Base-by-base conservation (phyloP, 306 rosid species). In the Sicyos edulis region DNA sequence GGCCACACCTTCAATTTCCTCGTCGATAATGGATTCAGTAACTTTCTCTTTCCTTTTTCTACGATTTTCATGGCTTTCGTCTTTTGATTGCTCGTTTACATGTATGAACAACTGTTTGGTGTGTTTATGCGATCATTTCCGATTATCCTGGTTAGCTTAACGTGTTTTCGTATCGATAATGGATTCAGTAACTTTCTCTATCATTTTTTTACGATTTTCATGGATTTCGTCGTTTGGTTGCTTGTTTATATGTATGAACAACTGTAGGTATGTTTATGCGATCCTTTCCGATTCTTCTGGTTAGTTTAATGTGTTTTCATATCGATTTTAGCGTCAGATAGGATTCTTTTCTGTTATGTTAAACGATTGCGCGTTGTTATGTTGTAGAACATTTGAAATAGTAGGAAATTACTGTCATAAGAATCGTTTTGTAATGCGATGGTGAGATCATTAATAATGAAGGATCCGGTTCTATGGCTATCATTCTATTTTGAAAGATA, bases 1-100 rank as follows among this genome's bases (percentile, higher is more conserved):
- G 96, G 89, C 12, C 96, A 92, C 81, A 92, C 97, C 82, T 92
- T 92, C 88, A 92, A 92, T 85, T 92, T 80, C 79, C 97, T 89
- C 75, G 91, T 89, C 73, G 95, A 92, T 69, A 82, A 84, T 57
- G 97, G 96, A 85, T 89, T 92, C 86, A 87, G 96, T 92, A 87
- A 80, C 50, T 70, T 69, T 58, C 57, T 76, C 32, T 24, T 21
- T 68, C 21, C 42, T 21, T 32, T 26, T 69, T 29, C 11, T 20
- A 19, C 14, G 72, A 19, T 45, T 21, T 67, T 21, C 71, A 3
- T 44, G 54, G 4, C 55, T 45, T 22, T 19, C 55, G n/a, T 67
- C 40, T 21, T 20, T 67, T 47, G 55, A 47, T 67, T 24, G 20
- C 9, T 50, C 22, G 9, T 69, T 61, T 16, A 4, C 34, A 21